These are phyloP conservation scores for Clarireedia homoeocarpa DNA, from an alignment of 2,329 filamentous ascomycete species.

Conservation along the genomic window DNA sequence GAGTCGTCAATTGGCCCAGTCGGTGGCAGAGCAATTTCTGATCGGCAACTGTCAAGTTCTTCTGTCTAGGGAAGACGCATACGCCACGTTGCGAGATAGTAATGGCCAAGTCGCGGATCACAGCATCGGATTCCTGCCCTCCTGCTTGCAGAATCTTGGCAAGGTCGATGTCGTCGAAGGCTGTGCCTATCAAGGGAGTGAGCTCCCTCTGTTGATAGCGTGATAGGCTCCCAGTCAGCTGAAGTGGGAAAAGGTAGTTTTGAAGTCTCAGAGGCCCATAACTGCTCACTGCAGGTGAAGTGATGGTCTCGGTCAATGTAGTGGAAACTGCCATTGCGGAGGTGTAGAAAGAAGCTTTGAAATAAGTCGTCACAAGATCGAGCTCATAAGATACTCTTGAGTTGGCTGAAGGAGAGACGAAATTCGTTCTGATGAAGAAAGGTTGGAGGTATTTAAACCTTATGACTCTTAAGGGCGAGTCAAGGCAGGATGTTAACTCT, in stretches of 20 bases:
- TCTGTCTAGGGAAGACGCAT: conserved; percentile 41
- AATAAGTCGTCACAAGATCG: not conserved
- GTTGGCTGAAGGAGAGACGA: not conserved
- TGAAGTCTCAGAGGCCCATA: not conserved
- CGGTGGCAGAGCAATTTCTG: conserved; percentile 42
- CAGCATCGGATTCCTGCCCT: conserved; percentile 48
- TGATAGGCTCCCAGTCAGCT: conserved; percentile 5
- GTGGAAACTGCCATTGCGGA: not conserved
- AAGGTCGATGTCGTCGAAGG: conserved; percentile 49
- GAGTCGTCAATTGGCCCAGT: conserved; percentile 51
- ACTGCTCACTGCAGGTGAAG: not conserved
- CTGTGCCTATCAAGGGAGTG: conserved; percentile 53
- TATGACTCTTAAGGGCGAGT: not conserved
- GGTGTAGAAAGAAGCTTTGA: not conserved
- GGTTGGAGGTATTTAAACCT: not conserved
- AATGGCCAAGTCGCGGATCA: conserved; percentile 51
- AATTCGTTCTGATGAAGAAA: not conserved
- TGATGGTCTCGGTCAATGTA: not conserved
- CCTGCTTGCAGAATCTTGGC: conserved; percentile 52
- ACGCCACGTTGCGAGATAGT: conserved; percentile 41
- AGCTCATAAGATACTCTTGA: not conserved
- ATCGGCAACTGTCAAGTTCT: conserved; percentile 38
- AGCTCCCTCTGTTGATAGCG: conserved; percentile 47
- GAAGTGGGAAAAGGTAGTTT: not conserved
- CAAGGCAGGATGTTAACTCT: not conserved